Base-by-base conservation (phyloP, 495 filamentous ascomycete species). In the Penicilliopsis zonata region DNA sequence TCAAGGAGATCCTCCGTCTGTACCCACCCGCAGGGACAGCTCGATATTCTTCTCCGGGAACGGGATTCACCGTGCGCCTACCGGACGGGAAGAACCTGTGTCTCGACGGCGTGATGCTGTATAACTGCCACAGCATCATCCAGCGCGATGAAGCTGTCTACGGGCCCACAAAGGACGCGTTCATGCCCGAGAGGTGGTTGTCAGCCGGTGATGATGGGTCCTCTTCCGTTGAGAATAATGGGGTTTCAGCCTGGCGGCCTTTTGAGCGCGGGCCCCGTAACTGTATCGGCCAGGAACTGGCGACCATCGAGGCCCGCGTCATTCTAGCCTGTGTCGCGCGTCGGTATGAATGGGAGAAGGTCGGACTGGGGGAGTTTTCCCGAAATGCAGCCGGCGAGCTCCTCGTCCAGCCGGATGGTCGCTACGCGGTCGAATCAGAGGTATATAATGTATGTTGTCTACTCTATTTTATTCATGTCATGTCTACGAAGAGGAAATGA, bases 221-320 rank as follows among this genome's bases (percentile, higher is more conserved):
- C 25, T 6, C 21, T 6, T 6, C 6, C 21, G n/a, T 23, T 6
- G 6, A 23, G 42, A 20, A 14, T 27, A 3, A 55, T 50, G 26
- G 20, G 25, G 10, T 6, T 28, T 57, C 53, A 29, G 48, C 55
- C 3, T 69, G 48, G 47, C 41, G 66, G 12, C 53, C 65, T 1
- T 72, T 72, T 21, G 57, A 65, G 44, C 49, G 53, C 3, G 69
- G 69, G 0, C 65, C 62, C 1, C 46, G 65, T 18, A 55, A 53
- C 28, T 70, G 69, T 27, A 65, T 71, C 17, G 68, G 65, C 0
- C 65, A 72, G 41, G 63, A 65, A 30, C 38, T 72, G 13, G 66
- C 53, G 3, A 46, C 51, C 31, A 15, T 62, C 1, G 65, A 74
- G 33, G 28, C 65, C 3, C 53, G 53, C 28, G 36, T 63, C 9